These are phyloP conservation scores for Starmerella powellii DNA, from an alignment of 805 yeast genomes.

Conservation along the genomic window DNA sequence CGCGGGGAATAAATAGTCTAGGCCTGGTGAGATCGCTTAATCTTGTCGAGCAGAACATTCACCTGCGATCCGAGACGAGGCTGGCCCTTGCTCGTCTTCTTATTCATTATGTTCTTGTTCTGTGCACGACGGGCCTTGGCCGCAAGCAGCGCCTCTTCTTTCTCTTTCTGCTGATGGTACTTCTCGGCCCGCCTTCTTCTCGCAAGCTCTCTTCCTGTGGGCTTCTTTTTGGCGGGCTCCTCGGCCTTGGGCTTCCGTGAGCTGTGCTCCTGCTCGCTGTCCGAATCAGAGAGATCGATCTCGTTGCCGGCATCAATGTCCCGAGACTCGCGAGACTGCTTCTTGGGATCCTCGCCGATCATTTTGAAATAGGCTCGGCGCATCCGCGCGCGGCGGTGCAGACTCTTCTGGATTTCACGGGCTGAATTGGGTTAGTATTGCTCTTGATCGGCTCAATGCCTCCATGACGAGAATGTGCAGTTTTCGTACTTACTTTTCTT, in stretches of 20 bases:
- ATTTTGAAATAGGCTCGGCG: conserved; percentile 72
- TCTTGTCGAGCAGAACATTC: conserved; percentile 62
- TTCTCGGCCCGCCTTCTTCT: conserved; percentile 36
- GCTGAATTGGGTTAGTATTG: conserved; percentile 24
- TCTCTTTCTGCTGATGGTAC: conserved; percentile 32
- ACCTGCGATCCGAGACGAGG: conserved; percentile 88
- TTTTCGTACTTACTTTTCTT: conserved; percentile 30
- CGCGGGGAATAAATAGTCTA: too few relatives aligned
- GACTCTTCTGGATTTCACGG: conserved; percentile 63
- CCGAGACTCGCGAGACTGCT: background rate
- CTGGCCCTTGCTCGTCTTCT: conserved; percentile 65
- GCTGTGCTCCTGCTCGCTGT: conserved; percentile 19
- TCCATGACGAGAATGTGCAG: background rate
- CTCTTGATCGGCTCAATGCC: background rate
- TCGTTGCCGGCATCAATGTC: conserved; percentile 12
- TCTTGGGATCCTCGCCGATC: conserved; percentile 40
- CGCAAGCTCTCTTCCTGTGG: conserved; percentile 31
- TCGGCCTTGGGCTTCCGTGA: conserved; percentile 11
- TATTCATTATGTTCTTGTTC: conserved; percentile 36
- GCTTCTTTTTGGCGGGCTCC: conserved; percentile 17
- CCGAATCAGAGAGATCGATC: conserved; percentile 11
- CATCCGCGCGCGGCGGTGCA: conserved; percentile 68
- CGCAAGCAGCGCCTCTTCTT: conserved; percentile 34
- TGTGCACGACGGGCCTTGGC: conserved; percentile 33
- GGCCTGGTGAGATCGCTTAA: conserved; percentile 32